Evolutionary conservation across 345 rosid genomes (phyloP).

Genomic region (Gossypium ekmanianum): DNA sequence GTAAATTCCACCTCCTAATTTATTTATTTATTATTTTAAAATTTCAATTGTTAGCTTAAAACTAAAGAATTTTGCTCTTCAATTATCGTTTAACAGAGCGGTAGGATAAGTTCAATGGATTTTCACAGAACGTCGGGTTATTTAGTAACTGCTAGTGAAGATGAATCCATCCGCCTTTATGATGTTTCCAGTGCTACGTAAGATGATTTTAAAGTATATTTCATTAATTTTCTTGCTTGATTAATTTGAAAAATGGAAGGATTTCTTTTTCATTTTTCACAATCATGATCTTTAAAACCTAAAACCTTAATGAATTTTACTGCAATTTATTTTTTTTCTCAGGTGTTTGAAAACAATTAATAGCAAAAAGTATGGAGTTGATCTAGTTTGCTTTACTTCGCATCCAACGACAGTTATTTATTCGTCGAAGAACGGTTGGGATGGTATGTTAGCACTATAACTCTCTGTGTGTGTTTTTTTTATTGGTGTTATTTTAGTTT

Average conservation of each 20-base stretch:
- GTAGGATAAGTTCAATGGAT: slow-evolving; percentile 90
- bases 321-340: slow-evolving; percentile 14
- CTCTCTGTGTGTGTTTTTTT: not conserved
- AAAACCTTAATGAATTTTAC: not conserved
- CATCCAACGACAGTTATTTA: slow-evolving; percentile 91
- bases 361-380: slow-evolving; percentile 98
- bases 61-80: not conserved
- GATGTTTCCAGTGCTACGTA: slow-evolving; percentile 68
- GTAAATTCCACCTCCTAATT: slow-evolving; percentile 29
- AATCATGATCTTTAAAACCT: not conserved
- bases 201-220: slow-evolving; percentile 13
- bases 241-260: not conserved
- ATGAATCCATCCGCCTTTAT: slow-evolving; percentile 89
- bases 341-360: slow-evolving; percentile 94
- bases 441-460: slow-evolving; percentile 51
- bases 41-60: not conserved
- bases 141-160: slow-evolving; percentile 96
- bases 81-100: slow-evolving; percentile 40
- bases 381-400: slow-evolving; percentile 84
- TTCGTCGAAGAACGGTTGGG: slow-evolving; percentile 98
- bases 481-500: not conserved
- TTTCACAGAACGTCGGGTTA: slow-evolving; percentile 76
- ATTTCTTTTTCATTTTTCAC: not conserved
- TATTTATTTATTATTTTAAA: not conserved
- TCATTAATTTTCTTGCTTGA: not conserved